Base-by-base conservation (phyloP, 2,329 filamentous ascomycete genomes). In the Aspergillus sp. region DNA sequence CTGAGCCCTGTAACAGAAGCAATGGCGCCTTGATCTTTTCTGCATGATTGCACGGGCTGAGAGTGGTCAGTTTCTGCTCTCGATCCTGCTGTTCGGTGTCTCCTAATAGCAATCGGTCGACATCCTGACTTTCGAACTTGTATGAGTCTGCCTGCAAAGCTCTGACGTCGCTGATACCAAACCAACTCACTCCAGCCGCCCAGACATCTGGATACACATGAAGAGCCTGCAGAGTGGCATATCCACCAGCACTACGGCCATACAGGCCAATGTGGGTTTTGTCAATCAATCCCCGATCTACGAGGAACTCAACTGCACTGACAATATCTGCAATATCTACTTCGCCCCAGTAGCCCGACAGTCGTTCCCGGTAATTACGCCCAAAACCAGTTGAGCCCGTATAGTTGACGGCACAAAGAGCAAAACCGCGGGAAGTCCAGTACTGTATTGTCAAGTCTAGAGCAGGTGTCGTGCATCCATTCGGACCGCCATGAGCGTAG, bases 91-190 rank as follows among this genome's bases (percentile, higher is more conserved):
- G 54, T 2, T 54, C 54, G 7, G 66, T 64, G 3, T 62, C 66
- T 0, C 51, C 47, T 1, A 74, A 64, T 1, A 78, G 48, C 1
- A 80, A 59, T 1, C 67, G 61, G 7, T 69, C 66, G n/a, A 73
- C 62, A 52, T 80, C 79, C 40, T 73, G 69, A 0, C 66, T 71
- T 54, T 81, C 78, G n/a, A 79, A 71, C 58, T 80, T 80, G 54
- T 81, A 77, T 0, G 76, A 79, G 13, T 71, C 68, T 2, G 61
- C 64, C 11, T 64, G 66, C 1, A 80, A 62, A 1, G 63, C 62
- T 33, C 65, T 65, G n/a, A 79, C 55, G 26, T 78, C 75, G 33
- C 72, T 73, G 28, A 81, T 71, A 3, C 77, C 77, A 27, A 71
- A 77, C 1, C 71, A 64, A 41, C 70, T 73, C 3, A 77, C 68